Evolutionary conservation across 805 yeast species (phyloP), one percentile per base, ranked within the genome.

Genomic region (Suhomyces kilbournensis): DNA sequence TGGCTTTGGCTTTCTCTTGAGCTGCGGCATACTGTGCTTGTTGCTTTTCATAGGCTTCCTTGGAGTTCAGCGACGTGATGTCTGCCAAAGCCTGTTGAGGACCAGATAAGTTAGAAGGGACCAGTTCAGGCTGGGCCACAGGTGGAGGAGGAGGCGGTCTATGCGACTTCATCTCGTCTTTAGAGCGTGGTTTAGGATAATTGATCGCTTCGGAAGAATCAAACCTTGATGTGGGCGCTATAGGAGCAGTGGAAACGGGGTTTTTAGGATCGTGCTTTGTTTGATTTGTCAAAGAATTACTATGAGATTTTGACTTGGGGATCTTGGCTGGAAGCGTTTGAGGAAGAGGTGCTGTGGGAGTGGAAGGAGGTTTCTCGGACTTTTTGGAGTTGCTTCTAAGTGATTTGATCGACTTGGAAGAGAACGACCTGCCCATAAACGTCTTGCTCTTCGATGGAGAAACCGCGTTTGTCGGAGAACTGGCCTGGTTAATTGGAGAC

Each of bases 81-180:
- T 54, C 58, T 12, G 60, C 60, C 35, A 60, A 57, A 7, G 67
- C 63, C 46, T 60, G 63, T 45, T 56, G 51, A 39, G 66, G 62
- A n/a, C 65, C 64, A 8, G 71, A 52, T 32, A 34, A 70, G 15
- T 69, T 72, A 3, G 69, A 67, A 17, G 75, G 76, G 15, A 71
- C 71, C 43, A 66, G 74, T 25, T 47, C 46, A 10, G 52, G 10
- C 28, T 23, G 10, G 39, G 51, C 45, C 3, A 47, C 22, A 8
- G 76, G 78, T 3, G 79, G 78, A 20, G 78, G 77, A 5, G 78
- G 78, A 20, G 78, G 75, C 4, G 77, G 71, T 47, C 77, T 57
- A 51, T 71, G 77, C 5, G 69, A 51, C 47, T 61, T 68, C 44
- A 71, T 53, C 14, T 71, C 75, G 8, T 56, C 59, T 22, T 57